Evolutionary conservation across 306 rosid genomes (phyloP), one percentile per base, ranked within the genome.

Genomic region (Chamaecrista fasciculata): DNA sequence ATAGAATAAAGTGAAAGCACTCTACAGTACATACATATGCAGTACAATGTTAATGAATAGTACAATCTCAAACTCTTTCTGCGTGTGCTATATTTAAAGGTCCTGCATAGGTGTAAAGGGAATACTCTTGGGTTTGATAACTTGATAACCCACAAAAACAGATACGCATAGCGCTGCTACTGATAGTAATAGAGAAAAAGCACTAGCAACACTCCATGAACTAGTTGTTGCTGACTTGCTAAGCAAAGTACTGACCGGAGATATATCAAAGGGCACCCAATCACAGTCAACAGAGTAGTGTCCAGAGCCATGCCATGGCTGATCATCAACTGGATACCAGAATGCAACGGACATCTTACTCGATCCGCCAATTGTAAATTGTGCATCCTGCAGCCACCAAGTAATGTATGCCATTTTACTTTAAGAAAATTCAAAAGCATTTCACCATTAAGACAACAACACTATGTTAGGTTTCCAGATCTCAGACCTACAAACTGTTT

Each of bases 231-330:
- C 73, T 23, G 81, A 66, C 50, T 51, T 69, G 43, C 57, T 62
- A 25, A 40, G 49, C 68, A 67, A 51, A 47, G 96, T 83, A 69
- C 52, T 70, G 18, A 86, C 76, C 20, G 62, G 50, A 71, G 85
- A 79, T 82, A 93, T 73, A 73, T 90, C 98, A 46, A 94, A 63
- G 53, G 95, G 78, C 62, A 86, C 83, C 98, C 98, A 94, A 74
- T 90, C 97, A 58, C 98, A 94, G 82, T 82, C 60, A 31, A 94
- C 65, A 15, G 98, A 80, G 73, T 81, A 94, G 87, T 94, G 98
- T 44, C 90, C 97, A 8, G 98, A 88, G 11, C 92, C 97, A 72
- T 79, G 95, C 98, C 98, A 94, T 28, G 98, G 87, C 28, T 86
- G 62, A 59, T 79, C 86, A 64, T 86, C 94, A 34, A 79, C 77